Percentiles rank a stretch among this genome's conserved stretches.
Evolutionary conservation across 75 land plant genomes (phyloP).

Genomic region (Sequoia sempervirens): DNA sequence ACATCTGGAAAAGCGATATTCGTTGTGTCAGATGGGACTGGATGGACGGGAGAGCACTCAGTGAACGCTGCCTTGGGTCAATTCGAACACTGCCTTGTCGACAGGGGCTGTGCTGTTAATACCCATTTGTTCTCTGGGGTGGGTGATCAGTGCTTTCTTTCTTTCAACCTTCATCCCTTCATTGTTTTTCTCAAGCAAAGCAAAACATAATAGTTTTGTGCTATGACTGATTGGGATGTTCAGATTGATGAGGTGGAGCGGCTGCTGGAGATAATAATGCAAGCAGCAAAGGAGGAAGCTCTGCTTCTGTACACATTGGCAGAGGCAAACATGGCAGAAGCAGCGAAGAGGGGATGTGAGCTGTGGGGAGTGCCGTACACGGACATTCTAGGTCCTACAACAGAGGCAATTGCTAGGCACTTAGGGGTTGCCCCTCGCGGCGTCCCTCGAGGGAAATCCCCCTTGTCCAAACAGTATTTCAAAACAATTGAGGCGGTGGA

Average conservation of each 20-base stretch:
- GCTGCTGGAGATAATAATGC: constrained; percentile 68
- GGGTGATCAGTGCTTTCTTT: background rate
- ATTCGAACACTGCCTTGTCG: constrained; percentile 83
- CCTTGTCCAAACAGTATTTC: constrained; percentile 77
- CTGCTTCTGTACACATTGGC: constrained; percentile 81
- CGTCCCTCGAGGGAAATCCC: constrained; percentile 57
- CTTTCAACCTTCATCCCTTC: no score
- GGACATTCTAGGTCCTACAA: constrained; percentile 80
- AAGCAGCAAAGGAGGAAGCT: constrained; percentile 83
- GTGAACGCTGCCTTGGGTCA: constrained; percentile 94
- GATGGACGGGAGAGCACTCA: constrained; percentile 96
- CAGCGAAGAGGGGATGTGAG: constrained; percentile 77
- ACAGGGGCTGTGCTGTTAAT: constrained; percentile 73
- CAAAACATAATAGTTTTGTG: background rate
- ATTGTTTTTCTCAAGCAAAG: no score
- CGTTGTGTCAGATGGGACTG: constrained; percentile 97
- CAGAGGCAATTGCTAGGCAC: constrained; percentile 74
- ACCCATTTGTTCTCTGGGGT: constrained; percentile 96
- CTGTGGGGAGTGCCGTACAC: constrained; percentile 66
- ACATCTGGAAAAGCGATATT: constrained; percentile 58
- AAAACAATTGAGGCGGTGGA: constrained; percentile 85
- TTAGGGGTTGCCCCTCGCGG: constrained; percentile 84
- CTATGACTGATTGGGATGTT: background rate
- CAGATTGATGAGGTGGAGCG: constrained; percentile 74
- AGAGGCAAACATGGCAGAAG: constrained; percentile 81